Evolutionary conservation across 2,329 filamentous ascomycete genomes (phyloP).

Genomic region (Exserohilum rostratum): DNA sequence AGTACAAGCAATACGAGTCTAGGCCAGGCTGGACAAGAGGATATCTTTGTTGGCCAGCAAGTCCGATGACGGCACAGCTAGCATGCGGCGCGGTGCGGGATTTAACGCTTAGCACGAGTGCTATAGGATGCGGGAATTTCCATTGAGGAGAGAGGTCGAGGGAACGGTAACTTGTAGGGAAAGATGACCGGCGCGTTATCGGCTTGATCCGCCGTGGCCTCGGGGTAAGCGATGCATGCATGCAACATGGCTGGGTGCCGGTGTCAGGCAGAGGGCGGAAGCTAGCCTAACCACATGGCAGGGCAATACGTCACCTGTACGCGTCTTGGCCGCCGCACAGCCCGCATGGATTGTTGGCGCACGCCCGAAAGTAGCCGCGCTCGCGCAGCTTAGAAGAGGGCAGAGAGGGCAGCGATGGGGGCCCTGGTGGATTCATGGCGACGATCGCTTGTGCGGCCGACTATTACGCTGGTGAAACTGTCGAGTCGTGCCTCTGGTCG

Average conservation of each 20-base stretch:
- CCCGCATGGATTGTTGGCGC: no score
- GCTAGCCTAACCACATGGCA: background rate
- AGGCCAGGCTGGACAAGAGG: no score
- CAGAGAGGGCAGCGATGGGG: background rate
- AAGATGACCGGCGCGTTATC: background rate
- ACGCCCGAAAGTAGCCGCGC: slow-evolving; percentile 3
- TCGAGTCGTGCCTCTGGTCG: no score
- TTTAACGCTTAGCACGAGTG: background rate
- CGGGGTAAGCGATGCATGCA: background rate
- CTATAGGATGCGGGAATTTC: background rate
- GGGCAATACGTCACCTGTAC: slow-evolving; percentile 3
- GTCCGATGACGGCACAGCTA: background rate
- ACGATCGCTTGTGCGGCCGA: no score
- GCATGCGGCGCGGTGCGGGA: background rate
- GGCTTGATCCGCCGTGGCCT: background rate
- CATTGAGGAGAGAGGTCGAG: background rate
- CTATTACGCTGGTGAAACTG: no score
- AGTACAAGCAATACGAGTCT: no score
- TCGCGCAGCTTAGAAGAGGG: background rate
- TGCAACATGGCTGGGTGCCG: background rate
- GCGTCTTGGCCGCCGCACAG: background rate
- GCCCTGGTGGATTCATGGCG: no score
- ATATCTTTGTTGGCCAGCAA: background rate
- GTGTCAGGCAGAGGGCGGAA: background rate
- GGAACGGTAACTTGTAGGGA: background rate